Evolutionary conservation across 2,329 filamentous ascomycete species (phyloP).

Genomic region (Paraphoma sp.): DNA sequence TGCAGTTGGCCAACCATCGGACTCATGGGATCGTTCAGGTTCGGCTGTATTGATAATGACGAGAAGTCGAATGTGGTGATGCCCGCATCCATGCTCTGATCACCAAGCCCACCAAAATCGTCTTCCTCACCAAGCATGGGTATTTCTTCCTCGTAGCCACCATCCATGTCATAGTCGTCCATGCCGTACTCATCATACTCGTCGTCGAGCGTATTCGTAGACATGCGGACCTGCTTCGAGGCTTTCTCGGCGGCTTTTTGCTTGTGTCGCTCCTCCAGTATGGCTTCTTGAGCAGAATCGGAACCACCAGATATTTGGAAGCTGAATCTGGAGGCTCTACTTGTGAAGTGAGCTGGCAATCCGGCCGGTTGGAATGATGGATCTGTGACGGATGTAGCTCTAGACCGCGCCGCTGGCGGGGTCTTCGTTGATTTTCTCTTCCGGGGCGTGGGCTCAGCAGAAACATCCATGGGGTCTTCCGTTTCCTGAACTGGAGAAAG

Average conservation of each 20-base stretch:
- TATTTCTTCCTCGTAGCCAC: constrained; percentile 71
- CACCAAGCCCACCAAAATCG: constrained; percentile 33
- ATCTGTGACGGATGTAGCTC: constrained; percentile 47
- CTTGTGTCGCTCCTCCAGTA: constrained; percentile 75
- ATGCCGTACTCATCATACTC: constrained; percentile 48
- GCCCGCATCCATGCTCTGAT: constrained; percentile 33
- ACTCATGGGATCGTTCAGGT: constrained; percentile 25
- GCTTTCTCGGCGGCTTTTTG: constrained; percentile 70
- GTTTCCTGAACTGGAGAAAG: constrained; percentile 46
- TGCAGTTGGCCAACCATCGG: constrained; percentile 31
- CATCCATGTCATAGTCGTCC: constrained; percentile 59
- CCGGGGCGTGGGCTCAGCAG: constrained; percentile 34
- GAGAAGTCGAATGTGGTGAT: constrained; percentile 45
- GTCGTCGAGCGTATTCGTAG: constrained; percentile 44
- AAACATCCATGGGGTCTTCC: constrained; percentile 29
- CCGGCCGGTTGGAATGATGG: constrained; percentile 44
- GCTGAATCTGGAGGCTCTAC: constrained; percentile 79
- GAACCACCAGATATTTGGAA: constrained; percentile 79
- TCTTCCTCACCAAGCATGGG: constrained; percentile 58
- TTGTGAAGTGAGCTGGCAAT: constrained; percentile 57
- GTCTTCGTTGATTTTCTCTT: constrained; percentile 46
- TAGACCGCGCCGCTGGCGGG: constrained; percentile 42
- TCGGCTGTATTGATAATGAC: constrained; percentile 31
- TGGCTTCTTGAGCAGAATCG: constrained; percentile 69
- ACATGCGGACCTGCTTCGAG: constrained; percentile 46